A percentile compares a stretch with the other conserved stretches of the same genome.
Evolutionary conservation across 1,139 yeast genomes (phyloP).

Genomic region (Spathaspora sp.): DNA sequence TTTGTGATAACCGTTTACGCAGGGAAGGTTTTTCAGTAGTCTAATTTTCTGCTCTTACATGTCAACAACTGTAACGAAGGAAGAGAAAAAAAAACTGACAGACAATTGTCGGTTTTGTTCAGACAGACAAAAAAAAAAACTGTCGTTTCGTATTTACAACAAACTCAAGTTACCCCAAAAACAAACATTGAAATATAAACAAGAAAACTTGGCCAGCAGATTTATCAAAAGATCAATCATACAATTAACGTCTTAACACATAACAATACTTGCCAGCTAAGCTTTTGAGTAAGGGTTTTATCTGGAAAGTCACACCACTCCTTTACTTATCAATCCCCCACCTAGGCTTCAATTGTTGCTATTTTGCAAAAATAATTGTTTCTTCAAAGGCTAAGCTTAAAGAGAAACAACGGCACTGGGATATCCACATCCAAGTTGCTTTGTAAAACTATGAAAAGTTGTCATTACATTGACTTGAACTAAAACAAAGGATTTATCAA

Average conservation of each 20-base stretch:
- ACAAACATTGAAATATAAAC: neutral
- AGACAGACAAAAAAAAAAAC: conserved; percentile 1
- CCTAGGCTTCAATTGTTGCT: too few relatives aligned
- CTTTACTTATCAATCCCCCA: too few relatives aligned
- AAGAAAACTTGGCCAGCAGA: neutral
- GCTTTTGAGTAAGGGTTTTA: too few relatives aligned
- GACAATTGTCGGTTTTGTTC: neutral
- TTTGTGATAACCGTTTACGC: neutral
- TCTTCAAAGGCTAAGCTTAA: neutral
- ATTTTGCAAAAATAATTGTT: too few relatives aligned
- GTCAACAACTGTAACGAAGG: too few relatives aligned
- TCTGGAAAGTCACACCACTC: too few relatives aligned
- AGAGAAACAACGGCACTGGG: neutral
- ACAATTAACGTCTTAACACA: neutral
- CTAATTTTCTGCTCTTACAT: neutral
- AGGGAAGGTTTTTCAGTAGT: too few relatives aligned
- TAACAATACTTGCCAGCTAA: neutral
- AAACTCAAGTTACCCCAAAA: neutral
- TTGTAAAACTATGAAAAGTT: neutral
- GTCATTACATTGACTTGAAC: neutral
- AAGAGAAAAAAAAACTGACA: neutral
- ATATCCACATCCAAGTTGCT: neutral
- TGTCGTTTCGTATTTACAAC: neutral
- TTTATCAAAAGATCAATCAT: neutral
- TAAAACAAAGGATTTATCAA: neutral